phyloP scores from a whole-genome alignment of 1,139 yeast genomes.

The Pichia sp. region DNA sequence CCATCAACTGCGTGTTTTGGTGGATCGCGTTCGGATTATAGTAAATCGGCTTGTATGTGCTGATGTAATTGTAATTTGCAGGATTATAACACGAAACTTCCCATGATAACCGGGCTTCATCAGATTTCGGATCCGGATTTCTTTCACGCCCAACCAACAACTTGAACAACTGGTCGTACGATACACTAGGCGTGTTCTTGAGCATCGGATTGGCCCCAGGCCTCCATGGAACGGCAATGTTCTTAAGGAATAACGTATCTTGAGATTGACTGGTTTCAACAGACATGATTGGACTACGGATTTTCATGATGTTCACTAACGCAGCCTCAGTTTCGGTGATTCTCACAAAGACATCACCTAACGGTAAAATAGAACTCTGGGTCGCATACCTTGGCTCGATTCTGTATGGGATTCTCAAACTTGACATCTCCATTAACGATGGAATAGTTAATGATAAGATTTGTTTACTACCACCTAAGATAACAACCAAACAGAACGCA shows the following conservation, averaged over 20 bases:
- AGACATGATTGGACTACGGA: conserved; percentile 34
- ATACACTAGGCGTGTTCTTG: conserved; percentile 54
- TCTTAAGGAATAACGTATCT: conserved; percentile 59
- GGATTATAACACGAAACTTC: conserved; percentile 43
- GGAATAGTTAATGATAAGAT: conserved; percentile 50
- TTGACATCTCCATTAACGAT: conserved; percentile 47
- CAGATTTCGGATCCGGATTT: conserved; percentile 36
- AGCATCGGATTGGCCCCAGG: conserved; percentile 90
- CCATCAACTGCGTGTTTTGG: conserved; percentile 26
- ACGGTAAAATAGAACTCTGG: conserved; percentile 52
- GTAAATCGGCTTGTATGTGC: conserved; percentile 29
- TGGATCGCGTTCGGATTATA: conserved; percentile 32
- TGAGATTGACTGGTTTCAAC: conserved; percentile 29
- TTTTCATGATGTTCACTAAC: conserved; percentile 42
- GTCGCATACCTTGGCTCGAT: conserved; percentile 39
- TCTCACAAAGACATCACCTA: conserved; percentile 74
- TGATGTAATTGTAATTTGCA: conserved; percentile 34
- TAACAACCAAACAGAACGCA: conserved; percentile 29
- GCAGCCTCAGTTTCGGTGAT: conserved; percentile 57
- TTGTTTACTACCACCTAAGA: conserved; percentile 35
- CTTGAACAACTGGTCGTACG: conserved; percentile 56
- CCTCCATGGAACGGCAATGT: conserved; percentile 66
- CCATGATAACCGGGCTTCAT: conserved; percentile 60
- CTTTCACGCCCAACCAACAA: conserved; percentile 63
- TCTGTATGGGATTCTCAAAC: conserved; percentile 39